Conservation (phyloP, 441 rosid genomes). For the Gossypium schwendimanii region DNA sequence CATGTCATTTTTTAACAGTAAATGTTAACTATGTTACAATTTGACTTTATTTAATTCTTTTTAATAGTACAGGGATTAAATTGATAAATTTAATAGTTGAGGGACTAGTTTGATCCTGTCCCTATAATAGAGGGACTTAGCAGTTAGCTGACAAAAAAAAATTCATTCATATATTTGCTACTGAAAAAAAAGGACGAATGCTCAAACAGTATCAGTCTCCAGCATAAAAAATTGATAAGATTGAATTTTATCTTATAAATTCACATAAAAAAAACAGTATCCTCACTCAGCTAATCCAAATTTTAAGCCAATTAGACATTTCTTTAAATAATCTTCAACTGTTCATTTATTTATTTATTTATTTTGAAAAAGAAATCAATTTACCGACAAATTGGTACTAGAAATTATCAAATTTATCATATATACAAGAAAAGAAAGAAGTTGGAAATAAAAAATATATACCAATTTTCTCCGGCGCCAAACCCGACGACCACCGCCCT, state of each 20-base stretch:
- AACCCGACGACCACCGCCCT: constrained; percentile 42
- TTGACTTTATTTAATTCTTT: too few relatives aligned
- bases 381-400: neutral
- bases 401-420: neutral
- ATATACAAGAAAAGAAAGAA: neutral
- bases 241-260: neutral
- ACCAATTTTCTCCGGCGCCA: constrained; percentile 82
- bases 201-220: neutral
- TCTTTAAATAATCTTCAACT: neutral
- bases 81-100: too few relatives aligned
- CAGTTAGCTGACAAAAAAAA: too few relatives aligned
- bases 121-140: too few relatives aligned
- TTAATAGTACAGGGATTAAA: too few relatives aligned
- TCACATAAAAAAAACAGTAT: neutral
- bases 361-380: neutral
- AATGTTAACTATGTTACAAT: too few relatives aligned
- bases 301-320: neutral
- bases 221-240: neutral
- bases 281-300: neutral
- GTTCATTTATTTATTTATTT: neutral
- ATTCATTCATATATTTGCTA: neutral
- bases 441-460: neutral
- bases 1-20: too few relatives aligned
- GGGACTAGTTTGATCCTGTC: too few relatives aligned
- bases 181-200: neutral